A percentile compares a stretch with the other conserved stretches of the same genome.
These are phyloP conservation scores for Lasiodiplodia citricola DNA, from an alignment of 2,329 filamentous ascomycete genomes.

Conservation along the genomic window DNA sequence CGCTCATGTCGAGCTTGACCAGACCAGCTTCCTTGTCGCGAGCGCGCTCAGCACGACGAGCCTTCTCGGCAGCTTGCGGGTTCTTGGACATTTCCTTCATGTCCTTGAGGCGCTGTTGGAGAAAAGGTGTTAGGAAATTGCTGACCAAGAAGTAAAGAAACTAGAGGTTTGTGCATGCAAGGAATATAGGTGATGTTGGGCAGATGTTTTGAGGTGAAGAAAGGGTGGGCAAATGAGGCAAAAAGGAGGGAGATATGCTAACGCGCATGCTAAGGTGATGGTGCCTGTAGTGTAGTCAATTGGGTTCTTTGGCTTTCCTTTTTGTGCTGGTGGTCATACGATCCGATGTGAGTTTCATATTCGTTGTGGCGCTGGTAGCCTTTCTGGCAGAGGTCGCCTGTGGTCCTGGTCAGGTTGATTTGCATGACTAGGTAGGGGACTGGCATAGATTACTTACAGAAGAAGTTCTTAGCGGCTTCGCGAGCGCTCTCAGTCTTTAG, in stretches of 20 bases:
- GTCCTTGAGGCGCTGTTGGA: slow-evolving; percentile 70
- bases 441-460: slow-evolving; percentile 57
- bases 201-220: background rate
- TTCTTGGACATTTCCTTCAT: slow-evolving; percentile 85
- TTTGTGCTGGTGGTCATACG: slow-evolving; percentile 95
- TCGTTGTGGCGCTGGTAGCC: slow-evolving; percentile 95
- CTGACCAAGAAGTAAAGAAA: background rate
- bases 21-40: slow-evolving; percentile 68
- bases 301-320: slow-evolving; percentile 56
- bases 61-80: slow-evolving; percentile 67
- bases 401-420: slow-evolving; percentile 21
- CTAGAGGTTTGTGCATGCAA: background rate
- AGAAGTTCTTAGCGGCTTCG: slow-evolving; percentile 79
- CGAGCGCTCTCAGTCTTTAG: slow-evolving; percentile 66
- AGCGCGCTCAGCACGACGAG: slow-evolving; percentile 66
- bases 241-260: background rate
- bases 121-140: background rate
- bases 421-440: background rate
- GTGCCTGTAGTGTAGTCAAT: slow-evolving; percentile 31
- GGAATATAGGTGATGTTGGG: background rate
- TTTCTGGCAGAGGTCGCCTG: slow-evolving; percentile 82
- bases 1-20: slow-evolving; percentile 17
- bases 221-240: background rate
- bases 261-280: background rate
- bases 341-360: slow-evolving; percentile 91